phyloP scores from a whole-genome alignment of 2,329 filamentous ascomycete genomes.

The Colletotrichum lentis region DNA sequence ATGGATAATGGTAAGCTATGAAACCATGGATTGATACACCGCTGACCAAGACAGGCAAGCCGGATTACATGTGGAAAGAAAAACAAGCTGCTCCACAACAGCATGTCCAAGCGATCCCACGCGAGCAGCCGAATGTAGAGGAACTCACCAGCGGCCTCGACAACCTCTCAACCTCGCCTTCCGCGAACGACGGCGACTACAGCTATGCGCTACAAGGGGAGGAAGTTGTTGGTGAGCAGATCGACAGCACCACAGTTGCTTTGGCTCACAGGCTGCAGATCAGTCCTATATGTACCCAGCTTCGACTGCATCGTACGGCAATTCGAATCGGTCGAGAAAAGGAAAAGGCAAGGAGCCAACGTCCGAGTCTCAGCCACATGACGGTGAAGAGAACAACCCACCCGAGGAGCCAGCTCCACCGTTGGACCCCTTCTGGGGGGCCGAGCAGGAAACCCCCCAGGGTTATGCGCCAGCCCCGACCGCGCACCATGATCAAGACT shows the following conservation, averaged over 20 bases:
- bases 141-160: constrained; percentile 36
- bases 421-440: constrained; percentile 30
- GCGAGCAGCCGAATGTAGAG: constrained; percentile 41
- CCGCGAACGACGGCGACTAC: constrained; percentile 13
- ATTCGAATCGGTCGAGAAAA: constrained; percentile 19
- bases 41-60: constrained; percentile 39
- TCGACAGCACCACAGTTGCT: neutral
- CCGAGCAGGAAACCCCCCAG: neutral
- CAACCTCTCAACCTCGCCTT: constrained; percentile 17
- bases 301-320: constrained; percentile 14
- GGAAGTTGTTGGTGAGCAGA: constrained; percentile 2
- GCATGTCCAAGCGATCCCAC: constrained; percentile 39
- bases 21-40: neutral
- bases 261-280: constrained; percentile 11
- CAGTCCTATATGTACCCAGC: neutral
- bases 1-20: constrained; percentile 44
- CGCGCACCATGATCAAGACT: constrained; percentile 11
- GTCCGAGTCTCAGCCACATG: constrained; percentile 15
- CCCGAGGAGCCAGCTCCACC: constrained; percentile 8
- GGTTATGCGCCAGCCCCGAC: neutral
- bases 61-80: constrained; percentile 42
- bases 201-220: constrained; percentile 7
- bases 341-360: constrained; percentile 25
- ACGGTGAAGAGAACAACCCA: neutral
- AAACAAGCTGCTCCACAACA: constrained; percentile 31